Evolutionary conservation across 1,139 yeast species (phyloP), one percentile per base, ranked within the genome.

Genomic region (Kurtzmaniella quercitrusa): DNA sequence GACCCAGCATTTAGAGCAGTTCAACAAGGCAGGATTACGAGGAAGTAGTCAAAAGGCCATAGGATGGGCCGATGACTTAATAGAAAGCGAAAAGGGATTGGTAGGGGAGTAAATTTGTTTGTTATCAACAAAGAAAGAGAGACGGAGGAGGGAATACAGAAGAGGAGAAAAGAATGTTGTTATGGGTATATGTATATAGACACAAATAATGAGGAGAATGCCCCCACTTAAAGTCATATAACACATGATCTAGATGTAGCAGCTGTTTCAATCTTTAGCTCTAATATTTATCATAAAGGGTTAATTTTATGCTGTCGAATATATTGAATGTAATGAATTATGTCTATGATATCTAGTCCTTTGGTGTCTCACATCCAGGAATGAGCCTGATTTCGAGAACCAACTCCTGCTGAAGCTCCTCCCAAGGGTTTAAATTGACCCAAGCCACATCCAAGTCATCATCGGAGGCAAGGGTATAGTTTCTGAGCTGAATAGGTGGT

Each of bases 361-460:
- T 26, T 6, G 30, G 30, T 5, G 30, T 26, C 30, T 54, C 57
- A 14, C 64, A 65, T 38, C 61, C 58, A 1, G 80, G 80, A 16
- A 76, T 66, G 41, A 74, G 61, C 41, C 78, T 57, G 19, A 76
- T 68, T 39, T 72, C 73, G 46, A 60, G 68, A 36, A 65, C 68
- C 1, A 77, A 71, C 41, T 76, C 81, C 22, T 60, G 48, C 43
- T 66, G 69, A 45, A 77, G 57, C 45, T 71, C 75, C 16, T 65
- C 71, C 82, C 82, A 77, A 0, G 82, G 82, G 45, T 76, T 78
- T 46, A 72, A 71, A 45, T 65, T 68, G 30, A 60, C 50, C 78
- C 78, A 72, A n/a, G 67, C 72, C 58, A 60, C 55, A 23, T 72
- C 74, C 41, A 72, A 68, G 15, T 71, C 74, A 19, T 66, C 74